A percentile compares a stretch with the other conserved stretches of the same genome.
These are phyloP conservation scores for Talaromyces thailandensis DNA, from an alignment of 495 filamentous ascomycete genomes.

Conservation along the genomic window DNA sequence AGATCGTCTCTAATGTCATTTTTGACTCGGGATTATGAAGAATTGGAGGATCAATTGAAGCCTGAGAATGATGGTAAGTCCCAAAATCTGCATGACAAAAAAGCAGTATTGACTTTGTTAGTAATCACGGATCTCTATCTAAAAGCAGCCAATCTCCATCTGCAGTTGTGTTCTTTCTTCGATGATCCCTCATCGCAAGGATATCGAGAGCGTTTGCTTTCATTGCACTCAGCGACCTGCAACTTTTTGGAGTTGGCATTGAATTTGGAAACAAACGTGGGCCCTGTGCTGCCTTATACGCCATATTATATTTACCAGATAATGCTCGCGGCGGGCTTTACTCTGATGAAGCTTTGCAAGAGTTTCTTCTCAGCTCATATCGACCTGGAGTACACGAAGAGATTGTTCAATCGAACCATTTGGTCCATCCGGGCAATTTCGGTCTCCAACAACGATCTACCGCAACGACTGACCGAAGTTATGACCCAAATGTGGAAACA, in stretches of 20 bases:
- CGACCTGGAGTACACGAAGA: conserved; percentile 63
- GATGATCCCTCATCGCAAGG: conserved; percentile 64
- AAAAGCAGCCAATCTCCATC: conserved; percentile 69
- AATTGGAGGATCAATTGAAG: conserved; percentile 38
- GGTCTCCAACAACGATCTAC: conserved; percentile 74
- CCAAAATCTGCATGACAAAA: background rate
- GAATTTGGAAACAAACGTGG: conserved; percentile 42
- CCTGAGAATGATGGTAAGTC: conserved; percentile 34
- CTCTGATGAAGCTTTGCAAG: conserved; percentile 75
- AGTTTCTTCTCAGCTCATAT: conserved; percentile 67
- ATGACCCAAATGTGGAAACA: conserved; percentile 89
- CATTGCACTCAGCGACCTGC: conserved; percentile 66
- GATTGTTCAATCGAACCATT: conserved; percentile 69
- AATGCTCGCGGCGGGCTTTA: conserved; percentile 80
- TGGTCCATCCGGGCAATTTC: conserved; percentile 67
- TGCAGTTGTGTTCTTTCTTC: conserved; percentile 83
- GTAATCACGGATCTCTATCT: conserved; percentile 65
- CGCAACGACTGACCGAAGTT: conserved; percentile 78
- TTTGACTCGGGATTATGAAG: conserved; percentile 42
- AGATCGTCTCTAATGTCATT: conserved; percentile 56
- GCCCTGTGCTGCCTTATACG: conserved; percentile 53
- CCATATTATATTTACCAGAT: conserved; percentile 90
- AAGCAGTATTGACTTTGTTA: conserved; percentile 31
- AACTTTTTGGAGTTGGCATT: conserved; percentile 68
- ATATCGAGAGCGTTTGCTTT: conserved; percentile 69